phyloP scores from a whole-genome alignment of 768 basidiomycete species.

The Tylopilus vinaceipallidus region DNA sequence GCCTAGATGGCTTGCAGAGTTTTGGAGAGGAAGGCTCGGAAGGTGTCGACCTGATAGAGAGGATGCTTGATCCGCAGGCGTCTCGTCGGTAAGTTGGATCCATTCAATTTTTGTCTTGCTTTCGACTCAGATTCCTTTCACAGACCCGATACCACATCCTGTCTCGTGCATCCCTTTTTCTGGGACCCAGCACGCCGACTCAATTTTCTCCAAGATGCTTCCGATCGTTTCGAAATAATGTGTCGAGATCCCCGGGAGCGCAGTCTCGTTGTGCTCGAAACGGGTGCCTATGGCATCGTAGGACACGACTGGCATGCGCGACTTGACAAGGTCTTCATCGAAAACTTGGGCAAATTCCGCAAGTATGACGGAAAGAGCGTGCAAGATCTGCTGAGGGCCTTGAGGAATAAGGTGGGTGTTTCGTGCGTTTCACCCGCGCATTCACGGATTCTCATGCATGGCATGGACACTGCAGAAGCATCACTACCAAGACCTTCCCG shows the following conservation, averaged over 20 bases:
- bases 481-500: conserved; percentile 96
- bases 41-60: conserved; percentile 73
- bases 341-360: conserved; percentile 94
- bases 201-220: conserved; percentile 95
- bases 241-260: conserved; percentile 85
- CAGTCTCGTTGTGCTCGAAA: conserved; percentile 73
- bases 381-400: conserved; percentile 87
- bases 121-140: background rate
- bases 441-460: conserved; percentile 9
- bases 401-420: conserved; percentile 85
- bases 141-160: conserved; percentile 87
- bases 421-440: background rate
- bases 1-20: conserved; percentile 64
- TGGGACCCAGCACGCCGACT: conserved; percentile 88
- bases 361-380: conserved; percentile 93
- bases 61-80: conserved; percentile 80
- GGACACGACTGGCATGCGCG: conserved; percentile 88
- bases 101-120: background rate
- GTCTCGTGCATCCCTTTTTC: conserved; percentile 93
- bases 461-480: conserved; percentile 69
- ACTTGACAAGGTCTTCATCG: conserved; percentile 86
- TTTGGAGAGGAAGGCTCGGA: conserved; percentile 96
- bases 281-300: conserved; percentile 64
- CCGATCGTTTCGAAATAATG: conserved; percentile 98
- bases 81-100: conserved; percentile 58